Base-by-base conservation (phyloP, 805 yeast genomes). In the Groenewaldozyma tartarivorans region DNA sequence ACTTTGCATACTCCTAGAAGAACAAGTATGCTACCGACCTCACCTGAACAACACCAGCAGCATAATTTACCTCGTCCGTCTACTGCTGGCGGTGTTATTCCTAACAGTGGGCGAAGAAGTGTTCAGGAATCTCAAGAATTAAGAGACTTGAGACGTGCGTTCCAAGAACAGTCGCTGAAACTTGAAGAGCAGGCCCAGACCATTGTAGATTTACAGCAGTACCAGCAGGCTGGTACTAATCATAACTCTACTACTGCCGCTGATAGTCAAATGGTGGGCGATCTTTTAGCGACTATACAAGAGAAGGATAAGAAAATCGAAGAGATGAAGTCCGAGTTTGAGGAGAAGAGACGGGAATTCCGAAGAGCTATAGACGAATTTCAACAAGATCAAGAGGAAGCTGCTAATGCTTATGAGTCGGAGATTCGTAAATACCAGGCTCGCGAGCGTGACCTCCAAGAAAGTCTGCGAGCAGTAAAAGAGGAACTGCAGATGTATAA, bases 321-420 rank as follows among this genome's bases (percentile, higher is more conserved):
- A 5, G 45, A 37, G 5, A 47, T 56, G 40, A 49, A 52, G 43
- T 24, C 48, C 20, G 57, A 54, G 37, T 41, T 55, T 33, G 66
- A 48, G 34, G 48, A 38, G 33, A 59, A 52, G 44, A 48, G 57
- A 19, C 52, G 37, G 35, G 63, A 52, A 50, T 63, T 61, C 47
- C 46, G 65, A 15, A 48, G 42, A 17, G 51, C 54, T 4, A 45
- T 55, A 29, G 61, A 55, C 38, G 44, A 46, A n/a, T 46, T 52
- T 11, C 54, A 55, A 24, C 41, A 35, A 13, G 57, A 55, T 27
- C 40, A 54, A 40, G 48, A 36, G 31, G 55, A 50, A 27, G 43
- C 56, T 18, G 33, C 42, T 7, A 45, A 39, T 5, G 43, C 39
- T 31, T 59, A 45, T 45, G 53, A 51, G 13, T 30, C 48, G 21